Percentiles rank a stretch among this genome's conserved stretches.
phyloP scores from a whole-genome alignment of 176 grass and related monocot genomes.

The bread wheat (Triticum aestivum) region IWGSC_CS_RefSeq_v2.1 NC_057802.1:40250466-40250965 shows the following conservation, averaged over 20 bases:
- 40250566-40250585: no score
- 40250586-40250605: no score
- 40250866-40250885: background rate
- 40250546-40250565: no score
- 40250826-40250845: no score
- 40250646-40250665: no score
- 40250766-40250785: background rate
- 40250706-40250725: background rate
- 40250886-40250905: background rate
- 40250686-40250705: background rate
- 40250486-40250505: no score
- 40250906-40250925: background rate
- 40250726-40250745: background rate
- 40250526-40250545: no score
- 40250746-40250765: conserved; percentile 7
- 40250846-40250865: background rate
- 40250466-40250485: no score
- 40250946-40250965: background rate
- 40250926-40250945: background rate
- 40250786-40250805: conserved; percentile 19
- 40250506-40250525: no score
- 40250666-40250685: no score
- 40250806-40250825: background rate
- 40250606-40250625: no score
- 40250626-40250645: no score